phyloP scores from a whole-genome alignment of 805 yeast species.

The Osmozyma mogii region DNA sequence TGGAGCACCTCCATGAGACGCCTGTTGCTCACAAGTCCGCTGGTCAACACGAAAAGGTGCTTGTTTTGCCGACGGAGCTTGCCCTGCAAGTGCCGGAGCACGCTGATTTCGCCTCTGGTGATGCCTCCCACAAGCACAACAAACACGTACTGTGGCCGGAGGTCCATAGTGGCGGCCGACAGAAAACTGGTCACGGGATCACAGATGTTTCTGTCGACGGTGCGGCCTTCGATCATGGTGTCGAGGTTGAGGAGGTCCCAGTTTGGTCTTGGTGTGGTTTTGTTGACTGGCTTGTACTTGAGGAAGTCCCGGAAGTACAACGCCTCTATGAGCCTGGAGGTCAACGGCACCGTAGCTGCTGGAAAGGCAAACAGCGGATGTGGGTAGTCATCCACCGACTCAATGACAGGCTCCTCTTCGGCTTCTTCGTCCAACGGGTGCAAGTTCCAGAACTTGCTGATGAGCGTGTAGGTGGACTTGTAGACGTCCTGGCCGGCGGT shows the following conservation, averaged over 20 bases:
- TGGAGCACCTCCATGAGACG: too few relatives aligned
- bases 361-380: conserved; percentile 62
- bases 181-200: conserved; percentile 15
- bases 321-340: conserved; percentile 60
- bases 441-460: conserved; percentile 39
- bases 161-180: neutral
- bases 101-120: conserved; percentile 75
- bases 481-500: conserved; percentile 20
- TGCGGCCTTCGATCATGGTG: conserved; percentile 35
- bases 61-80: conserved; percentile 25
- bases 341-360: conserved; percentile 69
- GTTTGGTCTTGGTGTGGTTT: conserved; percentile 29
- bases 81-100: conserved; percentile 54
- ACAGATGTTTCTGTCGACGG: conserved; percentile 28
- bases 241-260: conserved; percentile 38
- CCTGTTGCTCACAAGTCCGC: conserved; percentile 33
- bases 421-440: conserved; percentile 33
- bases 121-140: conserved; percentile 75
- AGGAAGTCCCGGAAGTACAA: conserved; percentile 52
- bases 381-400: conserved; percentile 26
- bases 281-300: conserved; percentile 31
- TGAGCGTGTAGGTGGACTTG: conserved; percentile 28
- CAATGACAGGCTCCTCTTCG: conserved; percentile 8
- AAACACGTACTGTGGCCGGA: conserved; percentile 25
- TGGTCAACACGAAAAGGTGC: conserved; percentile 35